phyloP scores from a whole-genome alignment of 129 eudicot genomes.

The Tagetes erecta region DNA sequence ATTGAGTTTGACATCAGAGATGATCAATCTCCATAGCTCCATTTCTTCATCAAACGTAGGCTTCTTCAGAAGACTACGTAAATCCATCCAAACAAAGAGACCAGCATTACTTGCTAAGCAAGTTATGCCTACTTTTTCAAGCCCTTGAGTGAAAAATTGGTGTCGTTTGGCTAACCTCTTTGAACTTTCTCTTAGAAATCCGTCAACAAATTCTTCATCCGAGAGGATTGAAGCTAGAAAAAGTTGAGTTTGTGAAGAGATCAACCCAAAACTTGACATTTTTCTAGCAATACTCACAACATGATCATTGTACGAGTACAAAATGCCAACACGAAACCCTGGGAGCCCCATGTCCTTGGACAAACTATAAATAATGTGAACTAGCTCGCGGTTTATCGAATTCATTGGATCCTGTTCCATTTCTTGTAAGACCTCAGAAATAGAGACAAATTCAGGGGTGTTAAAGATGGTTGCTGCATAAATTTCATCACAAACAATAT shows the following conservation, averaged over 20 bases:
- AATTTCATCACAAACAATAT: conserved; percentile 81
- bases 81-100: conserved; percentile 81
- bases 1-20: conserved; percentile 67
- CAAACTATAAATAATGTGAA: conserved; percentile 70
- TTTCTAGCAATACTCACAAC: conserved; percentile 70
- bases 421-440: conserved; percentile 61
- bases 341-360: conserved; percentile 82
- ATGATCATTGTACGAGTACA: conserved; percentile 68
- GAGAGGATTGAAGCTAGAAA: conserved; percentile 66
- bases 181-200: conserved; percentile 43
- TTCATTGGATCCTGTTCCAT: conserved; percentile 33
- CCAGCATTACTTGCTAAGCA: conserved; percentile 81
- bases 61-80: conserved; percentile 51
- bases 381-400: conserved; percentile 35
- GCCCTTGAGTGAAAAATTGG: conserved; percentile 44
- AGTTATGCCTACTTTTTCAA: conserved; percentile 50
- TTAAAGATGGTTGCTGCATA: conserved; percentile 63
- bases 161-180: conserved; percentile 54
- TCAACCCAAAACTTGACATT: conserved; percentile 88
- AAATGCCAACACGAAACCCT: conserved; percentile 73
- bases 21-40: conserved; percentile 61
- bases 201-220: conserved; percentile 54
- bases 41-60: conserved; percentile 68
- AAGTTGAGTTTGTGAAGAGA: conserved; percentile 81
- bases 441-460: conserved; percentile 44